These are phyloP conservation scores for Juglanconis juglandina DNA, from an alignment of 2,329 filamentous ascomycete genomes.

Conservation along the genomic window DNA sequence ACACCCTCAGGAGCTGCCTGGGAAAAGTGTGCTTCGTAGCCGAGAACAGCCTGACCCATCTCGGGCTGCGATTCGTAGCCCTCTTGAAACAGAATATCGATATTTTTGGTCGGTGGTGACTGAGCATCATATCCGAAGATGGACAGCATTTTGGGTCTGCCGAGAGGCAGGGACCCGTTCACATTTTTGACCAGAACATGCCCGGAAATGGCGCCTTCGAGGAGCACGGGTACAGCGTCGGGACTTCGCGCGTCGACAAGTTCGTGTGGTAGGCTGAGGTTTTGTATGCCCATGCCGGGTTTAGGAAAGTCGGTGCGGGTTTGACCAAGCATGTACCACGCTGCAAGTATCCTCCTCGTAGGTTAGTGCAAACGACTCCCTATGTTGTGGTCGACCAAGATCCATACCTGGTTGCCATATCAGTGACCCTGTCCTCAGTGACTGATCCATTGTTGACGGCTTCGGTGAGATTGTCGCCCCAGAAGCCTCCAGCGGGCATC, in stretches of 20 bases:
- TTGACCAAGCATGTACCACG: conserved; percentile 57
- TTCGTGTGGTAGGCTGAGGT: conserved; percentile 47
- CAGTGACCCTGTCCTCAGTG: conserved; percentile 65
- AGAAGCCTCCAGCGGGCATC: conserved; percentile 56
- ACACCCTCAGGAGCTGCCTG: conserved; percentile 50
- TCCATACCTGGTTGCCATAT: conserved; percentile 70
- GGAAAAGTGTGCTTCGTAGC: conserved; percentile 41
- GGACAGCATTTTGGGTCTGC: conserved; percentile 52
- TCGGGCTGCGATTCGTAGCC: conserved; percentile 46
- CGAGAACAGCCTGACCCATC: conserved; percentile 42
- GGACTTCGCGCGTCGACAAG: conserved; percentile 48
- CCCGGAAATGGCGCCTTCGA: conserved; percentile 55
- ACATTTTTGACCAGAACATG: conserved; percentile 78
- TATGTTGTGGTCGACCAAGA: conserved; percentile 30
- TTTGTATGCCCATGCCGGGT: conserved; percentile 56
- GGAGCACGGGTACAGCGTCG: conserved; percentile 38
- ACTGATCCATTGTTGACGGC: conserved; percentile 77
- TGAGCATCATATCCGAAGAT: conserved; percentile 64
- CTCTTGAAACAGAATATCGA: conserved; percentile 39
- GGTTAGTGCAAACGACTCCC: conserved; percentile 22
- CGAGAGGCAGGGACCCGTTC: conserved; percentile 60
- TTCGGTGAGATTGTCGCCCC: conserved; percentile 66
- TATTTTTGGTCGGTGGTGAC: conserved; percentile 44
- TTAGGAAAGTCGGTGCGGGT: conserved; percentile 38
- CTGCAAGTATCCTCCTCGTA: conserved; percentile 55